Evolutionary conservation across 208 protist genomes (phyloP).

Genomic region (Acanthamoeba triangularis): DNA sequence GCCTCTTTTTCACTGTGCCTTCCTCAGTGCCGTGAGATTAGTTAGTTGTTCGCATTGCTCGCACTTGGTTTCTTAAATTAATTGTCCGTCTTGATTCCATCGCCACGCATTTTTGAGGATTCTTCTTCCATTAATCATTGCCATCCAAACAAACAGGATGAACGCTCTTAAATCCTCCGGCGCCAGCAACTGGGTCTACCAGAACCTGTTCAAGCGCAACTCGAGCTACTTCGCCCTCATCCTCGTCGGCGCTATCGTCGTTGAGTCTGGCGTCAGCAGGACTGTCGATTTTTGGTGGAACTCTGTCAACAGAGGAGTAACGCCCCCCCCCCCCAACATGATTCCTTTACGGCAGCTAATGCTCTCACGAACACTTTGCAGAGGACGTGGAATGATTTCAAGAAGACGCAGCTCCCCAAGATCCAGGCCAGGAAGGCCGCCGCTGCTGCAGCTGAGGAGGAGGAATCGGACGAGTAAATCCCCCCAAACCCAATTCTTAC

Average conservation of each 20-base stretch:
- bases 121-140: too few species aligned
- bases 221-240: constrained; percentile 62
- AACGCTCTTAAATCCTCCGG: constrained; percentile 21
- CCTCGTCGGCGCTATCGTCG: constrained; percentile 55
- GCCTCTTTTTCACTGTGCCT: neutral
- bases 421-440: constrained; percentile 57
- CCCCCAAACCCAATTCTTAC: neutral
- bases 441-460: neutral
- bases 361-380: neutral
- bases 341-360: neutral
- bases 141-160: neutral
- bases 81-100: neutral
- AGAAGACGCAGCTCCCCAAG: constrained; percentile 16
- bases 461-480: constrained; percentile 67
- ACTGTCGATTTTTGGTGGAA: neutral
- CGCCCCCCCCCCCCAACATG: neutral
- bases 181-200: constrained; percentile 62
- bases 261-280: neutral
- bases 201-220: constrained; percentile 73
- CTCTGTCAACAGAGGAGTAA: constrained; percentile 44
- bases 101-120: neutral
- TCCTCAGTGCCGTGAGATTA: neutral
- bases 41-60: too few species aligned
- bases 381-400: constrained; percentile 61
- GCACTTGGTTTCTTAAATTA: neutral